Base-by-base conservation (phyloP, 192 early-diverging fungal genomes). In the Gryganskiella cystojenkinii region DNA sequence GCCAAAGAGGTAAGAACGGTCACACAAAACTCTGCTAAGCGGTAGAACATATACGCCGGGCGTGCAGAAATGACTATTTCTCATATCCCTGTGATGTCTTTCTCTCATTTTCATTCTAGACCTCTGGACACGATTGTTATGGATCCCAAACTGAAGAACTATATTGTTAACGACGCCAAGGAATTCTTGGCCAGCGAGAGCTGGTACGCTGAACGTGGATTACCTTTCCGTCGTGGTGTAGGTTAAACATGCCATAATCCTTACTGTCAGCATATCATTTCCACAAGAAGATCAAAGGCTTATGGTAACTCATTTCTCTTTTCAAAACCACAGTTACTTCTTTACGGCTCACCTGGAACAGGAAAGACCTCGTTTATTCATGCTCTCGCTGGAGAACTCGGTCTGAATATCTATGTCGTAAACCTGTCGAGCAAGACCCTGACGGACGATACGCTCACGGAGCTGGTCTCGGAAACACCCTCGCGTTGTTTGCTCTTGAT, bases 331-430 rank as follows among this genome's bases (percentile, higher is more conserved):
- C 42, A 78, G 74, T 84, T 90, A 62, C 61, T 92, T 19, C 63
- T 93, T 19, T 90, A 91, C 61, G 92, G 92, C 17, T 64, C 81
- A n/a, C 92, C 92, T 31, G 92, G 91, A 60, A 89, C 88, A 25
- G 90, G 91, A 24, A 93, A 93, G 59, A 89, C 90, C n/a, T 87
- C 83, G 9, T 88, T 88, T 61, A 85, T 86, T 49, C 87, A 90
- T 53, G 86, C 92, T 4, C 64, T 93, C 31, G 92, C 92, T n/a
- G 90, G 92, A 33, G 89, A 91, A 56, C 69, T 93, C 20, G 87
- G 88, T 20, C 71, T 90, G 17, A 93, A 92, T 74, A 92, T 93
- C 56, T 92, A 87, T 49, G 90, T 92, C n/a, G 82, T 93, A 47
- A 90, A 79, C 31, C 78, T 93, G 3, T 84, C 87, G 27, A 89